phyloP scores from a whole-genome alignment of 2,329 filamentous ascomycete genomes.

The Cladorrhinum sp. region DNA sequence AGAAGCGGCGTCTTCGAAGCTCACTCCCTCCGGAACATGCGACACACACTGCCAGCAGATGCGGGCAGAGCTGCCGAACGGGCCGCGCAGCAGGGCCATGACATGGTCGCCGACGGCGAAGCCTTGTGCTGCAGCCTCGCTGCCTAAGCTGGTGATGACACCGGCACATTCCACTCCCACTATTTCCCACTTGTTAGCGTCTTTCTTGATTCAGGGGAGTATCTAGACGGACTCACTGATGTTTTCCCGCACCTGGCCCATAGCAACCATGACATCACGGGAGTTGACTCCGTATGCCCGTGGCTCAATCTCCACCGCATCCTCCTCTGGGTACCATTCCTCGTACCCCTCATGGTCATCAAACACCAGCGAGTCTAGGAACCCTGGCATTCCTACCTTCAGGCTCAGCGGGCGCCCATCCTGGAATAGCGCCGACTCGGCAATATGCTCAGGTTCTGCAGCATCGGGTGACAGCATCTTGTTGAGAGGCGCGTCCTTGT shows the following conservation, averaged over 20 bases:
- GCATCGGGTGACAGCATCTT: not conserved
- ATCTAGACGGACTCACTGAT: no score
- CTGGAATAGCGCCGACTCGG: not conserved
- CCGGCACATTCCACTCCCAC: slow-evolving; percentile 33
- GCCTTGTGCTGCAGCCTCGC: not conserved
- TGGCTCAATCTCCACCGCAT: slow-evolving; percentile 37
- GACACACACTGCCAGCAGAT: not conserved
- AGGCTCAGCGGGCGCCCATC: slow-evolving; percentile 4
- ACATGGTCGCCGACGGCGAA: not conserved
- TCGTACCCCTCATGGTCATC: slow-evolving; percentile 20
- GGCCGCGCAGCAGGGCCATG: not conserved
- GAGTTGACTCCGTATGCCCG: slow-evolving; percentile 38
- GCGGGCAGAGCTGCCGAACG: not conserved
- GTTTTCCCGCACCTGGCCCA: slow-evolving; percentile 31
- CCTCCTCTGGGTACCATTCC: not conserved
- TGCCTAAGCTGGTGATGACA: slow-evolving; percentile 25
- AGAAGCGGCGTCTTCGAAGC: slow-evolving; percentile 18
- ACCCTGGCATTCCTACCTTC: slow-evolving; percentile 8
- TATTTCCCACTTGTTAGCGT: no score
- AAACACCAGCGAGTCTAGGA: slow-evolving; percentile 19
- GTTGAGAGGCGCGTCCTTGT: not conserved
- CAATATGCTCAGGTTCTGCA: not conserved
- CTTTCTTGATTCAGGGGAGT: no score
- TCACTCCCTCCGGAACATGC: slow-evolving; percentile 8
- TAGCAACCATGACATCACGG: slow-evolving; percentile 39